phyloP scores from a whole-genome alignment of 2,329 filamentous ascomycete genomes.

The Cryphonectria radicalis region DNA sequence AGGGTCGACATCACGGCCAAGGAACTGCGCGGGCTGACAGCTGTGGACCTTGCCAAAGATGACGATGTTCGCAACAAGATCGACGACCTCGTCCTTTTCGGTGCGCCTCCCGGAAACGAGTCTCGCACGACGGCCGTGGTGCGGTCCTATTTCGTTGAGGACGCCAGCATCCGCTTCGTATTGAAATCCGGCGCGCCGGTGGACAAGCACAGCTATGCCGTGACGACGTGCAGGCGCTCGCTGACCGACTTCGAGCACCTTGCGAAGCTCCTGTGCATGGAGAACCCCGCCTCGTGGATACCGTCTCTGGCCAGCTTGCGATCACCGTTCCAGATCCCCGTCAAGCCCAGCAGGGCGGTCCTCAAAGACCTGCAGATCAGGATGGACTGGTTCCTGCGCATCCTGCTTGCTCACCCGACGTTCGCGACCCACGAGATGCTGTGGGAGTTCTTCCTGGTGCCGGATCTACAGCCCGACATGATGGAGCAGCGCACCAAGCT shows the following conservation, averaged over 20 bases:
- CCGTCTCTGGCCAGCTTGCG: constrained; percentile 77
- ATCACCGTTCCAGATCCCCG: constrained; percentile 91
- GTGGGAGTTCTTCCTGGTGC: constrained; percentile 98
- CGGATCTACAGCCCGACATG: constrained; percentile 87
- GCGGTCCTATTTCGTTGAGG: constrained; percentile 94
- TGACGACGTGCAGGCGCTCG: constrained; percentile 90
- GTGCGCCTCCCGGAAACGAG: constrained; percentile 71
- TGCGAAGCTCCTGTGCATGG: constrained; percentile 78
- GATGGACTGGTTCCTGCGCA: constrained; percentile 86
- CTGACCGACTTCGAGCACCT: constrained; percentile 90
- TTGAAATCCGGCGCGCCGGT: constrained; percentile 91
- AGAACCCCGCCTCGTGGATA: constrained; percentile 95
- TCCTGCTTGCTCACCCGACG: constrained; percentile 84
- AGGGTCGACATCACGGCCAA: constrained; percentile 83
- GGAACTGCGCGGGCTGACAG: constrained; percentile 86
- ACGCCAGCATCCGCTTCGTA: constrained; percentile 89
- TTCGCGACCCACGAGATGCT: constrained; percentile 96
- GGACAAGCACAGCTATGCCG: constrained; percentile 81
- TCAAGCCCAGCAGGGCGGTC: constrained; percentile 84
- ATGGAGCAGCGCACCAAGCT: constrained; percentile 86
- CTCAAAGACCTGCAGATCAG: constrained; percentile 85
- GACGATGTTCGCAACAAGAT: constrained; percentile 97
- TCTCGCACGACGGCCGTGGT: constrained; percentile 91
- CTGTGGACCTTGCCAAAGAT: constrained; percentile 95
- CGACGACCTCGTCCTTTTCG: constrained; percentile 88